Conservation (phyloP, 768 basidiomycete genomes). For the Kwoniella newhampshirensis region DNA sequence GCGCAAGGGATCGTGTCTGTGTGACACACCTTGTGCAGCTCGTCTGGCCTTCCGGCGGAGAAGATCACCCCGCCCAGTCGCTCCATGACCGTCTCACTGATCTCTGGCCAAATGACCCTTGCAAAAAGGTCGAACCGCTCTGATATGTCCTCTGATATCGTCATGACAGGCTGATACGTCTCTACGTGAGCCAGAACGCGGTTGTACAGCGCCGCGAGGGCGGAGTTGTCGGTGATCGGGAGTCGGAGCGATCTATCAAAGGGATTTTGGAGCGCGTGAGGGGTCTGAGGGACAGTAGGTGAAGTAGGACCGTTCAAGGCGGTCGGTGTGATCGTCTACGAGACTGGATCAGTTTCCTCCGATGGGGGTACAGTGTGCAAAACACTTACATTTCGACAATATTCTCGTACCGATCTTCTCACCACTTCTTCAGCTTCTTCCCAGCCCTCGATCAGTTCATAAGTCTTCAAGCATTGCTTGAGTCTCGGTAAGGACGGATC, state of each 20-base stretch:
- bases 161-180: conserved; percentile 63
- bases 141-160: conserved; percentile 13
- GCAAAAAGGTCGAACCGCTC: conserved; percentile 75
- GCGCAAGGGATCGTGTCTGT: background rate
- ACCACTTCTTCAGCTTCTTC: conserved; percentile 85
- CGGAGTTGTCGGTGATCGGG: conserved; percentile 58
- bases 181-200: conserved; percentile 60
- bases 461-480: conserved; percentile 46
- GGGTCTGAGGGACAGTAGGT: conserved; percentile 68
- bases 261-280: conserved; percentile 61
- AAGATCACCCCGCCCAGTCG: conserved; percentile 82
- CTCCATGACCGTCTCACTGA: conserved; percentile 74
- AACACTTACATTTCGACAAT: conserved; percentile 71
- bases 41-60: conserved; percentile 84
- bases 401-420: conserved; percentile 66
- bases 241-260: conserved; percentile 52
- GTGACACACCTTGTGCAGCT: conserved; percentile 75
- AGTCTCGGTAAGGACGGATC: conserved; percentile 17
- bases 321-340: conserved; percentile 71
- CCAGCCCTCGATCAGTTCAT: conserved; percentile 70
- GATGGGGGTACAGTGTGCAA: background rate
- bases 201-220: conserved; percentile 76
- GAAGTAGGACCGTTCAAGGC: conserved; percentile 69
- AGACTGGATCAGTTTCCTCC: background rate
- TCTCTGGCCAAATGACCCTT: conserved; percentile 84